Base-by-base conservation (phyloP, 495 filamentous ascomycete species). In the Penicillium soppii region DNA sequence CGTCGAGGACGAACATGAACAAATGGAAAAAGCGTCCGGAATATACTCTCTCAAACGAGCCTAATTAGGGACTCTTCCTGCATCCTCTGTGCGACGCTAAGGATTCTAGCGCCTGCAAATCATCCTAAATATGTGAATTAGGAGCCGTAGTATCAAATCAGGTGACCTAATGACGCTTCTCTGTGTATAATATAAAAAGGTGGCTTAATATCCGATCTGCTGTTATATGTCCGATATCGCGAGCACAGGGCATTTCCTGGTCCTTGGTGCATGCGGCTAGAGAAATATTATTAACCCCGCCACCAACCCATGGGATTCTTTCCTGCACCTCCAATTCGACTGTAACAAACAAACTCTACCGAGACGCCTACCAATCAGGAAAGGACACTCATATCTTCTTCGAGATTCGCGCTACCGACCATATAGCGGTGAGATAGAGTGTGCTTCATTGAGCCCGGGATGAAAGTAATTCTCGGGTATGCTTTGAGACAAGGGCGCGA, bases 361-460 rank as follows among this genome's bases (percentile, higher is more conserved):
- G 27, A 33, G 22, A 36, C 15, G 30, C 29, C 48, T 51, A 43
- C 48, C 48, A 51, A 51, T 51, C 48, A 41, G 26, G 19, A 19
- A n/a, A 41, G 19, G 19, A 30, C 36, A 32, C 25, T 9, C 10
- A 32, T 32, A 36, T 30, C 30, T 38, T 41, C 19, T 46, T 46
- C 29, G 30, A 40, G 50, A 59, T 57, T 47, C 36, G 38, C 45
- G 52, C 46, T 42, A 21, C 33, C 48, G 49, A 38, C 23, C 60
- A 66, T 63, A 37, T 66, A 63, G 62, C 62, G 62, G 62, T 66
- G 62, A 61, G 59, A 50, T 50, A 15, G 47, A 56, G 51, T 46
- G 43, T 63, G 25, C 29, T 48, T 16, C 33, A 25, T 54, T 46
- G 51, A 47, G 40, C 15, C 40, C 39, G 19, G 26, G 19, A 41